A percentile compares a stretch with the other conserved stretches of the same genome.
Evolutionary conservation across 495 filamentous ascomycete genomes (phyloP).

Genomic region (Aspergillus affinis): DNA sequence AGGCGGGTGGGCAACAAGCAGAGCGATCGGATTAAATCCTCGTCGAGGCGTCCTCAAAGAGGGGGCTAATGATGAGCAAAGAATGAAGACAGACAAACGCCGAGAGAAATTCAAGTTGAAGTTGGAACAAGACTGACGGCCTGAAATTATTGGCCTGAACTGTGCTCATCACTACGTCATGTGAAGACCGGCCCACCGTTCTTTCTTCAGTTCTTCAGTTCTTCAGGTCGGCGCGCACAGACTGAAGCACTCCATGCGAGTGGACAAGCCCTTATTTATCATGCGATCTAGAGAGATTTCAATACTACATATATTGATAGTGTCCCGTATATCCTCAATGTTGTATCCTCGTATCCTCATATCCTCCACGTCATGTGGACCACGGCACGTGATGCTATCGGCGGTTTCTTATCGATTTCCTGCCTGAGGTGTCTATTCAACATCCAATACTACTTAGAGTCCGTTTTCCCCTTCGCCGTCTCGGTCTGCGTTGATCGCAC

Average conservation of each 20-base stretch:
- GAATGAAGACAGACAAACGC: slow-evolving; percentile 10
- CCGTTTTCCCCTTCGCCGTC: neutral
- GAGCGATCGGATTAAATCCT: neutral
- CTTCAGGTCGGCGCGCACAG: neutral
- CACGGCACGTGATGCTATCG: neutral
- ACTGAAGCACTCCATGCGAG: too few relatives aligned
- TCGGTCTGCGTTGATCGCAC: neutral
- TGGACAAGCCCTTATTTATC: too few relatives aligned
- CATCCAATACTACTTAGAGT: neutral
- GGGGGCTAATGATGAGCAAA: neutral
- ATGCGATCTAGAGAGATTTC: too few relatives aligned
- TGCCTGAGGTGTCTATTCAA: neutral
- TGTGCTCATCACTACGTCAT: slow-evolving; percentile 46
- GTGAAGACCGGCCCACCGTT: slow-evolving; percentile 18
- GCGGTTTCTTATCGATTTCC: neutral
- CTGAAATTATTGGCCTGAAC: neutral
- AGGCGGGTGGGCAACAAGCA: neutral
- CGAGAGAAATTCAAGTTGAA: slow-evolving; percentile 14
- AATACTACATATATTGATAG: too few relatives aligned
- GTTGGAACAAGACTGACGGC: neutral
- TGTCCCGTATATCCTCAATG: too few relatives aligned
- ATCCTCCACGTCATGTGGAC: too few relatives aligned
- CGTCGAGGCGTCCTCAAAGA: too few relatives aligned
- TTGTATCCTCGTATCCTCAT: too few relatives aligned
- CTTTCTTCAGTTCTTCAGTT: slow-evolving; percentile 1